Evolutionary conservation across 192 early-diverging fungal species (phyloP).

Genomic region (Coemansia sp.): DNA sequence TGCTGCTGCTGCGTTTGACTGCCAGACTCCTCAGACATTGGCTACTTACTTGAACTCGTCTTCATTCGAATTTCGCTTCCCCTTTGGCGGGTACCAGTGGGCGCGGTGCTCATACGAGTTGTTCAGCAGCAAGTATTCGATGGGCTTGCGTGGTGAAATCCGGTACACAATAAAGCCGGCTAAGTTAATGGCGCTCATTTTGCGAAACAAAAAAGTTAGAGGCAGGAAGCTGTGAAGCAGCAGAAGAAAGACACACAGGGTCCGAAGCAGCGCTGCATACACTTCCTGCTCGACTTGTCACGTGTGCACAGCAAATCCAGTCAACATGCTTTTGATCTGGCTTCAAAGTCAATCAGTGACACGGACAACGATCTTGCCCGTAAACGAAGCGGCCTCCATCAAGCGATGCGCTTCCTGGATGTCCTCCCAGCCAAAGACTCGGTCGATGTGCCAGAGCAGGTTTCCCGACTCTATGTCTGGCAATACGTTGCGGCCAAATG

Average conservation of each 20-base stretch:
- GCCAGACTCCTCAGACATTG: not conserved
- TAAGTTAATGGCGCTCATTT: constrained; percentile 42
- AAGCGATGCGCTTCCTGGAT: constrained; percentile 65
- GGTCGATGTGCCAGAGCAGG: constrained; percentile 58
- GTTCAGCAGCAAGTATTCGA: constrained; percentile 82
- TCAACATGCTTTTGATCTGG: not conserved
- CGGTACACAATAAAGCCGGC: constrained; percentile 75
- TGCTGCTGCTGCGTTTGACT: not conserved
- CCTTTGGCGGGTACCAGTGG: constrained; percentile 84
- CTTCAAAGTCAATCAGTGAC: constrained; percentile 9
- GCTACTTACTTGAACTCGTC: constrained; percentile 75
- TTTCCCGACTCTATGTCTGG: constrained; percentile 51
- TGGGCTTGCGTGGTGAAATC: constrained; percentile 57
- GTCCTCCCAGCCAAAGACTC: constrained; percentile 64
- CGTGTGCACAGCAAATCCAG: not conserved
- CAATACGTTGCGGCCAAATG: constrained; percentile 57
- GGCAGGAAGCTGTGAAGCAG: not conserved
- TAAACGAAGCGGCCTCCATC: constrained; percentile 62
- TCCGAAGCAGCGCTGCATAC: not conserved
- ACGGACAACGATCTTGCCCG: constrained; percentile 63
- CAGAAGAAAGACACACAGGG: not conserved
- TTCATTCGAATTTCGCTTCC: constrained; percentile 72
- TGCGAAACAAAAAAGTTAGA: constrained; percentile 4
- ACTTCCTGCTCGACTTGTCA: not conserved
- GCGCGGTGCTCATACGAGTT: constrained; percentile 76